Conservation (phyloP, 192 early-diverging fungal species). For the Obelidium mucronatum region DNA sequence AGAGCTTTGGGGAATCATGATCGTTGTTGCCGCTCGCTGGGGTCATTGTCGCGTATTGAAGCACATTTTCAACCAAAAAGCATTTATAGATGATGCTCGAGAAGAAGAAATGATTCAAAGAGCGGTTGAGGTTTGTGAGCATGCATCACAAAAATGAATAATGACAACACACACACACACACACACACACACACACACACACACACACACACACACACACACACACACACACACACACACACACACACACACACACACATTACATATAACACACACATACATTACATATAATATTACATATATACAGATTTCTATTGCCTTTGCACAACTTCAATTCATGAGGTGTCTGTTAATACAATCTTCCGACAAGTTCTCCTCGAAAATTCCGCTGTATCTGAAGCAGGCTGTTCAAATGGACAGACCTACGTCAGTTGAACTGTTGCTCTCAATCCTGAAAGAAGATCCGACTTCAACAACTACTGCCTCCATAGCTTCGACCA, state of each 20-base stretch:
- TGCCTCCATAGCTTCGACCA: no score
- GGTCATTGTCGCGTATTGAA: slow-evolving; percentile 5
- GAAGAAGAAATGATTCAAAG: neutral
- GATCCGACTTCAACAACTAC: no score
- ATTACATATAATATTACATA: no score
- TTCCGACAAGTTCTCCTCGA: neutral
- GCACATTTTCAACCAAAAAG: neutral
- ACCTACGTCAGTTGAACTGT: neutral
- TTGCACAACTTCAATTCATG: slow-evolving; percentile 1
- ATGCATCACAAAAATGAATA: neutral
- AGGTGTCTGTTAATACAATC: neutral
- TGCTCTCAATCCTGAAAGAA: neutral
- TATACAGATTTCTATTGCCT: neutral
- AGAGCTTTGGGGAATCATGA: slow-evolving; percentile 25
- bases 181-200: no score
- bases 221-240: no score
- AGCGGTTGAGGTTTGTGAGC: neutral
- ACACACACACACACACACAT: no score
- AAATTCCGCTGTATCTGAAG: neutral
- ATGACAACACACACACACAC: no score
- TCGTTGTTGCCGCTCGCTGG: slow-evolving; percentile 12
- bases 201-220: no score
- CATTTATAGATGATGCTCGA: no score
- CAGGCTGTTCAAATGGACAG: slow-evolving; percentile 2
- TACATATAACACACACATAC: no score